Evolutionary conservation across 345 rosid species (phyloP).

Genomic region (Viola odorata): DNA sequence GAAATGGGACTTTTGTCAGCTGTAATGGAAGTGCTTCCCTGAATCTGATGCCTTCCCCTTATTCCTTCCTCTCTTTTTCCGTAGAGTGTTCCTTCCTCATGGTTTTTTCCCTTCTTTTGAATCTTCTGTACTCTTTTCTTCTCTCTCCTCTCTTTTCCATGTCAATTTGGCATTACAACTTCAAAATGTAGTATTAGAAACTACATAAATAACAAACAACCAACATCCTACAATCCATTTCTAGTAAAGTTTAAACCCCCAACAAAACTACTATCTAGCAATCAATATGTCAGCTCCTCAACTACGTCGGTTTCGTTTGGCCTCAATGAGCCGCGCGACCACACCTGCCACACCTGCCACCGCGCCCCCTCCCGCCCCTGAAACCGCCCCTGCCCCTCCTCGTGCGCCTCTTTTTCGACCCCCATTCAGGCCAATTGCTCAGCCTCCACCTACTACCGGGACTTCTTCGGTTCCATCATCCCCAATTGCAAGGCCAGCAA

Average conservation of each 20-base stretch:
- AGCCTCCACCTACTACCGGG: slow-evolving; percentile 13
- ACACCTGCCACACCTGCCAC: slow-evolving; percentile 30
- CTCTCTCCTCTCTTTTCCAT: not conserved
- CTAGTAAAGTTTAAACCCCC: not conserved
- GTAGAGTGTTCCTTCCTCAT: slow-evolving; percentile 4
- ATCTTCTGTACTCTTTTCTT: not conserved
- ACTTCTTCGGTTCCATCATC: slow-evolving; percentile 24
- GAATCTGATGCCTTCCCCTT: slow-evolving; percentile 51
- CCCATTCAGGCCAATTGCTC: slow-evolving; percentile 31
- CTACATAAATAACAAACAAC: slow-evolving; percentile 22
- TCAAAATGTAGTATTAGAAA: not conserved
- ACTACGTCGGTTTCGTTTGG: slow-evolving; percentile 55
- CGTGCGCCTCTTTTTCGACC: slow-evolving; percentile 25
- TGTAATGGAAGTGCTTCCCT: slow-evolving; percentile 11
- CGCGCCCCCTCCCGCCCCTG: slow-evolving; percentile 27
- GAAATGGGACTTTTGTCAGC: slow-evolving; percentile 9
- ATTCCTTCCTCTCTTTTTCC: slow-evolving; percentile 1
- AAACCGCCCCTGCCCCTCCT: slow-evolving; percentile 31
- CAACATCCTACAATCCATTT: not conserved
- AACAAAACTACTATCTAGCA: not conserved
- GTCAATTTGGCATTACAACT: not conserved
- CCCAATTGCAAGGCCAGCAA: not conserved
- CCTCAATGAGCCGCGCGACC: slow-evolving; percentile 35
- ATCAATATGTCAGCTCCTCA: slow-evolving; percentile 32
- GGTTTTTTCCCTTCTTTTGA: not conserved